These are phyloP conservation scores for Tetracladium marchalianum DNA, from an alignment of 495 filamentous ascomycete genomes.

Conservation along the genomic window DNA sequence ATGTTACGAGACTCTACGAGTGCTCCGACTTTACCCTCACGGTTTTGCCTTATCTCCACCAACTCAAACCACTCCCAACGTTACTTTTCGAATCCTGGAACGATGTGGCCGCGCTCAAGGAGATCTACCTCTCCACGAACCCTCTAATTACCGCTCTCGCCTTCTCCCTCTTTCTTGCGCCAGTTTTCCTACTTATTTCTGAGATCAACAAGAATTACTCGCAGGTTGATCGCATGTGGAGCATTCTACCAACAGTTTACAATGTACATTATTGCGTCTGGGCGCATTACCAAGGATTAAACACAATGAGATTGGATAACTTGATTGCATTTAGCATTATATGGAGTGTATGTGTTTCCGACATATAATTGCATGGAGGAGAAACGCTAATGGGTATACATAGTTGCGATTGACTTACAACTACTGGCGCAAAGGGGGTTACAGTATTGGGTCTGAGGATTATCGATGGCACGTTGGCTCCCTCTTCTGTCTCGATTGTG, in stretches of 20 bases:
- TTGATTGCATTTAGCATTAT: slow-evolving; percentile 57
- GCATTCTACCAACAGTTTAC: slow-evolving; percentile 76
- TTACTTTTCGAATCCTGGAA: slow-evolving; percentile 47
- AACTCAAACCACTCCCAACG: slow-evolving; percentile 62
- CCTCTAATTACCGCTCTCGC: slow-evolving; percentile 70
- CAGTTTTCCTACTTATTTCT: slow-evolving; percentile 58
- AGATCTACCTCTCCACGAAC: slow-evolving; percentile 79
- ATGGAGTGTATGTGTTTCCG: slow-evolving; percentile 68
- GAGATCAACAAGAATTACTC: slow-evolving; percentile 90
- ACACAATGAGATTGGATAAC: slow-evolving; percentile 64
- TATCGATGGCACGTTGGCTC: slow-evolving; percentile 63
- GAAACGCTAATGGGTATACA: background rate
- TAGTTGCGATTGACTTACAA: slow-evolving; percentile 83
- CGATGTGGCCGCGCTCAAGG: slow-evolving; percentile 39
- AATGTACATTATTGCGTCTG: slow-evolving; percentile 79
- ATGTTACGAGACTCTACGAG: slow-evolving; percentile 55
- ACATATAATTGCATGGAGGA: background rate
- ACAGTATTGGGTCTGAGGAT: slow-evolving; percentile 78
- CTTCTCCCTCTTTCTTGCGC: slow-evolving; percentile 56
- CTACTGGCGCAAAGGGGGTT: slow-evolving; percentile 95
- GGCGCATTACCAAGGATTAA: slow-evolving; percentile 63
- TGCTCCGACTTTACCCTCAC: slow-evolving; percentile 63
- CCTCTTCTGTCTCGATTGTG: background rate
- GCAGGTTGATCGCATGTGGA: slow-evolving; percentile 89
- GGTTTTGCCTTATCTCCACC: slow-evolving; percentile 65